Base-by-base conservation (phyloP, 345 rosid genomes). In the Dipteronia sinensis region DNA sequence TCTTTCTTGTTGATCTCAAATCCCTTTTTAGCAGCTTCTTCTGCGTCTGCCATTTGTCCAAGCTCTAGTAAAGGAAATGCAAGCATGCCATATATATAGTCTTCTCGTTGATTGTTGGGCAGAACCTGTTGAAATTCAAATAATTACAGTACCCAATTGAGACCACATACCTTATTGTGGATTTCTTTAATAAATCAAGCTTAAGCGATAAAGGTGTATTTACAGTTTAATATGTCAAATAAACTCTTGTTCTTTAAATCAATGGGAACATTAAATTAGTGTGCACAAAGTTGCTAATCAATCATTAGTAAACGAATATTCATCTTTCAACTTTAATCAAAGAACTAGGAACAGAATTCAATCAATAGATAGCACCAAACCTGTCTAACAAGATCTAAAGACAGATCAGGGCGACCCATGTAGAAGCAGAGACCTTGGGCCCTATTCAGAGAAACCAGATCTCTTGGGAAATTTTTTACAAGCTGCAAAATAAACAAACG, bases 41-140 rank as follows among this genome's bases (percentile, higher is more conserved):
- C 95, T 17, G 98, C 99, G 76, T 93, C 97, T 49, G 79, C 85
- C 89, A 92, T 90, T 68, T 74, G 90, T 31, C 98, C 97, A 31
- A 92, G 92, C 87, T 95, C 99, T 73, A 95, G 85, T 49, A 93
- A 86, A 3, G 96, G 82, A 79, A 95, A 95, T 6, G 98, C 98
- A 87, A 93, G 94, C 89, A 89, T 88, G 71, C 98, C 97, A 66
- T 93, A 88, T 38, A 93, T 71, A 68, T 89, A 93, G 69, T 86
- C 86, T 85, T 88, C 98, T 77, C 80, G 81, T 83, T 88, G 83
- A 81, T 91, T 93, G 71, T 46, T 66, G 34, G 91, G 92, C 65
- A 93, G 80, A 83, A 92, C 92, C 98, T 95, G 76, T 70, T 40
- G 27, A 78, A 77, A 55, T 68, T 23, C 42, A 80, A 75, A 34